Evolutionary conservation across 2,329 filamentous ascomycete genomes (phyloP), one percentile per base, ranked within the genome.

Genomic region (Cordyceps pruinosa): DNA sequence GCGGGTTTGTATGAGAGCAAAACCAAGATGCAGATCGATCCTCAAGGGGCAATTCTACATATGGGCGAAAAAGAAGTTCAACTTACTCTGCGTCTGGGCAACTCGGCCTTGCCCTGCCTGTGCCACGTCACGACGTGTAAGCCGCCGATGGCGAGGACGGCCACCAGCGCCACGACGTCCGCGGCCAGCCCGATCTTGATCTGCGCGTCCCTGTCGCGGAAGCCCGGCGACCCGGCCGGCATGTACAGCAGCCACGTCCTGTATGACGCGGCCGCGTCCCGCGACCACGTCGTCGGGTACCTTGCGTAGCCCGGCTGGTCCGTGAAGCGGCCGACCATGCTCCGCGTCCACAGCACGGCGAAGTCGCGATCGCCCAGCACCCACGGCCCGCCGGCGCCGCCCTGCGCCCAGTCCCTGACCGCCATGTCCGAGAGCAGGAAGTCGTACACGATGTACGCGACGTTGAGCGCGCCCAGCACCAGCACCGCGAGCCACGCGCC

Each of bases 141-240:
- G 19, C 37, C 39, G n/a, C 26, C 50, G 28, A 53, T 19, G 12
- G 13, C 37, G 25, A 44, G n/a, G 2, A 55, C 41, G 12, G 39
- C 12, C 5, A 55, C 13, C 21, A 55, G 34, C 28, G 26, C 41
- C 23, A 47, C 10, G 8, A 47, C 41, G 15, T 55, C 51, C 5
- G 42, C 51, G 23, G 51, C 51, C 5, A 55, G 2, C 6, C 42
- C 51, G 13, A 55, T 13, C 37, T 55, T 55, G 32, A 55, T 39
- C 17, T 55, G 51, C 26, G 21, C 15, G 23, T 30, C 42, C n/a
- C 51, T 37, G n/a, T 34, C 17, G 3, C 32, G 19, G 10, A 28
- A 30, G 26, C 15, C 7, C 4, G 6, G 13, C 17, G 25, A 25
- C 2, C 7, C 26, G 3, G 15, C 8, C 26, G 51, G 51, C 9